A percentile compares a stretch with the other conserved stretches of the same genome.
phyloP scores from a whole-genome alignment of 2,329 filamentous ascomycete species.

The Colletotrichum sp. region DNA sequence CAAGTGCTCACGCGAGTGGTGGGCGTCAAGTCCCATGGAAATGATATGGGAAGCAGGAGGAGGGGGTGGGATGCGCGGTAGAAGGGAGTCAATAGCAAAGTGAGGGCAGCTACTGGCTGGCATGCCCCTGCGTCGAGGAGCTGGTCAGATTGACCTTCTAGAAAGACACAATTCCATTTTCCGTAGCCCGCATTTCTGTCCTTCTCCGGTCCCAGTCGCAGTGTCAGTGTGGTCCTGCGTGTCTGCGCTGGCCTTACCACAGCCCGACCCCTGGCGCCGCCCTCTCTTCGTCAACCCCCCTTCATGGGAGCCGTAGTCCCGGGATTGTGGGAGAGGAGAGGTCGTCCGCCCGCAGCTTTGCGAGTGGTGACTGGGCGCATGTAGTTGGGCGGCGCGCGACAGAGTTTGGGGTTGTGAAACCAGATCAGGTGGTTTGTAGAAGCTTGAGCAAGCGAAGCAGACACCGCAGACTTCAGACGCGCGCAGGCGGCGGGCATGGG shows the following conservation, averaged over 20 bases:
- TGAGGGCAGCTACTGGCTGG: not conserved
- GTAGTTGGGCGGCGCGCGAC: not conserved
- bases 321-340: not conserved
- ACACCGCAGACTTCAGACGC: not conserved
- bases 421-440: not conserved
- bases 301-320: not conserved
- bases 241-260: not conserved
- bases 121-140: not conserved
- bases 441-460: not conserved
- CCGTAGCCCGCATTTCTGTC: not conserved
- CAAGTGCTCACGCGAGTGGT: not conserved
- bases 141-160: conserved; percentile 9
- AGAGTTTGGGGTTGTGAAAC: conserved; percentile 19
- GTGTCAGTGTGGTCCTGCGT: not conserved
- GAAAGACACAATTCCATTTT: conserved; percentile 11
- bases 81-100: not conserved
- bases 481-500: not conserved
- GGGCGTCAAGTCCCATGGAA: not conserved
- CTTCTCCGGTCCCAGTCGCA: not conserved
- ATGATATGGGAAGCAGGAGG: not conserved
- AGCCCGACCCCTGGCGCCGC: not conserved
- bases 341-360: not conserved
- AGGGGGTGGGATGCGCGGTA: not conserved
- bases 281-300: not conserved
- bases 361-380: not conserved